Evolutionary conservation across 2,329 filamentous ascomycete genomes (phyloP).

Genomic region (Aureobasidium zeae): DNA sequence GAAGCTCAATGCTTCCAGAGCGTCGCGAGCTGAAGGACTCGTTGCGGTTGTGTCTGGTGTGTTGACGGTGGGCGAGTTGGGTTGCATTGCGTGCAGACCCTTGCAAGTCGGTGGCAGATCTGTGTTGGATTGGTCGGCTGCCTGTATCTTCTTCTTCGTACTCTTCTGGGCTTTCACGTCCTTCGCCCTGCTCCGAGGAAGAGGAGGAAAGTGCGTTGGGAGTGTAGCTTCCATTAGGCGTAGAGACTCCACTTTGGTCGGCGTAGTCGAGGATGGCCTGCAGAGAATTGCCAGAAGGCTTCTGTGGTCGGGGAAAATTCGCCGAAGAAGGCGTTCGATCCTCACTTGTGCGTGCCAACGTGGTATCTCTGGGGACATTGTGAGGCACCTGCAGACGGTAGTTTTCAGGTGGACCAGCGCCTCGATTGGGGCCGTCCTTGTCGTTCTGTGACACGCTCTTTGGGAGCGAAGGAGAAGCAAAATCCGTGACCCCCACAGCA

Average conservation of each 20-base stretch:
- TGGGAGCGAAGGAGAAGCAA: not conserved
- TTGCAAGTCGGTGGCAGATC: slow-evolving; percentile 12
- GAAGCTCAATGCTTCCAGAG: slow-evolving; percentile 12
- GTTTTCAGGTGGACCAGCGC: not conserved
- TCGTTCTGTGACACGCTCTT: slow-evolving; percentile 10
- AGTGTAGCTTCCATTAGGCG: not conserved
- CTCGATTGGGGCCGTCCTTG: not conserved
- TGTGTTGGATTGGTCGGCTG: slow-evolving; percentile 1
- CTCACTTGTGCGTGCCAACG: not conserved
- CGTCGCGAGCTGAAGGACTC: slow-evolving; percentile 12
- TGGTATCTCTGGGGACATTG: not conserved
- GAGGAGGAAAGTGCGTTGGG: not conserved
- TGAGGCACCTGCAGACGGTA: not conserved
- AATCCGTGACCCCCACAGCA: slow-evolving; percentile 5
- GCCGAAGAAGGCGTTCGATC: slow-evolving; percentile 2
- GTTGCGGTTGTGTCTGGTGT: slow-evolving; percentile 6
- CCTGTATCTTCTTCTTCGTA: slow-evolving; percentile 6
- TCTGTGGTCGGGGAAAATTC: no score
- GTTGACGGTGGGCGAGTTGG: not conserved
- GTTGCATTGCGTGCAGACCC: not conserved
- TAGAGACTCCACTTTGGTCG: no score
- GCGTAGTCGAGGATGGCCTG: slow-evolving; percentile 2
- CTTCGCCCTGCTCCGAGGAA: not conserved
- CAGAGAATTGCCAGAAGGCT: no score
- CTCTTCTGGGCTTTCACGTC: no score